A percentile compares a stretch with the other conserved stretches of the same genome.
Evolutionary conservation across 257 asterid genomes (phyloP).

Genomic region (Eustoma russellianum): DNA sequence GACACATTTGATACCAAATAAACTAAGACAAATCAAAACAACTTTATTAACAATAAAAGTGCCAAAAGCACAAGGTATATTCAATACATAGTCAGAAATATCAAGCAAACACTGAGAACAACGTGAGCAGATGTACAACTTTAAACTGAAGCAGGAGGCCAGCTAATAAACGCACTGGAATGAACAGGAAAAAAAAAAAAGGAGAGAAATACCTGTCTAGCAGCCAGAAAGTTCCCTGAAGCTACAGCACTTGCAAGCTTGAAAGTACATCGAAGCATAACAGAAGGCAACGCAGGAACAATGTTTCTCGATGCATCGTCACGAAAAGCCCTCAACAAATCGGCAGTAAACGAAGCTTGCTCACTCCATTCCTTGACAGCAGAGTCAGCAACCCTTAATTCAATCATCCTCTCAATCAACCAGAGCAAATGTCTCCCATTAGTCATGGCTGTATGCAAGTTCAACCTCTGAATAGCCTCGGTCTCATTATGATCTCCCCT

Average conservation of each 20-base stretch:
- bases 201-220: slow-evolving; percentile 55
- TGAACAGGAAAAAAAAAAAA: too few species aligned
- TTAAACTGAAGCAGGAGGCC: background rate
- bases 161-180: too few species aligned
- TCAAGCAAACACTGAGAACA: too few species aligned
- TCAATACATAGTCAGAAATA: too few species aligned
- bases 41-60: too few species aligned
- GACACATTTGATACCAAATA: too few species aligned
- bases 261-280: slow-evolving; percentile 74
- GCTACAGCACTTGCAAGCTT: slow-evolving; percentile 76
- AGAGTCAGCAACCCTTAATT: slow-evolving; percentile 75
- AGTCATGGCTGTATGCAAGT: slow-evolving; percentile 77
- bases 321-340: slow-evolving; percentile 59
- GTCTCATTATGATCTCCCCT: slow-evolving; percentile 81
- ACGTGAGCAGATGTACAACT: background rate
- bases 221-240: slow-evolving; percentile 56
- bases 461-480: slow-evolving; percentile 86
- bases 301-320: slow-evolving; percentile 76
- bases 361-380: slow-evolving; percentile 88
- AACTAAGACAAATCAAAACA: too few species aligned
- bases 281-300: slow-evolving; percentile 71
- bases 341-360: slow-evolving; percentile 57
- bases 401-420: slow-evolving; percentile 97
- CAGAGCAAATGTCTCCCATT: slow-evolving; percentile 73
- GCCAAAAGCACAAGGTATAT: too few species aligned